Conservation (phyloP, 345 rosid species). For the Populus ilicifolia region DNA sequence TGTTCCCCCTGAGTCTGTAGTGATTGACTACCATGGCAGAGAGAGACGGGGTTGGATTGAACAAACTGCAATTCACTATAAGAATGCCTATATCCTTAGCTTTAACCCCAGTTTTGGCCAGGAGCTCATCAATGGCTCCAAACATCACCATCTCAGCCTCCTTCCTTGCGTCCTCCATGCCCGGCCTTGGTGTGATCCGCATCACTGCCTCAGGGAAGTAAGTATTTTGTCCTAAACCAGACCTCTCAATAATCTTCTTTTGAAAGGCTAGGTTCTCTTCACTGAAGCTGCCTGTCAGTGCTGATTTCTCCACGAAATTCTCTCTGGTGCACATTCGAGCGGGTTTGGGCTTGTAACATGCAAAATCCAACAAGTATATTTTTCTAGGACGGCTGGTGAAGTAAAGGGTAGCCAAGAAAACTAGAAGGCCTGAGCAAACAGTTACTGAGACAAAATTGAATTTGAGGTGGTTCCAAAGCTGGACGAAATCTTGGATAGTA, state of each 20-base stretch:
- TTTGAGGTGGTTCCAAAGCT: constrained; percentile 49
- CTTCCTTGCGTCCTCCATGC: constrained; percentile 59
- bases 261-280: constrained; percentile 69
- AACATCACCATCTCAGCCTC: constrained; percentile 69
- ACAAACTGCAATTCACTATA: constrained; percentile 63
- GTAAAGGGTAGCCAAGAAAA: constrained; percentile 55
- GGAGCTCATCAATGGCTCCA: constrained; percentile 54
- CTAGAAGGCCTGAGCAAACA: constrained; percentile 34
- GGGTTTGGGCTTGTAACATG: constrained; percentile 54
- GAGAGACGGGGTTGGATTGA: constrained; percentile 62
- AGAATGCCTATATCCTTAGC: constrained; percentile 61
- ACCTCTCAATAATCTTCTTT: constrained; percentile 73
- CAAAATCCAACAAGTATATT: constrained; percentile 60
- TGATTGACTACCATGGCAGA: constrained; percentile 66
- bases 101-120: constrained; percentile 56
- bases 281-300: constrained; percentile 36
- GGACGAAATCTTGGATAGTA: constrained; percentile 31
- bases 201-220: constrained; percentile 70
- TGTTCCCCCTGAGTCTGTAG: constrained; percentile 68
- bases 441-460: constrained; percentile 49
- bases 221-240: constrained; percentile 74
- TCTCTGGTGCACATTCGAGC: constrained; percentile 44
- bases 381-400: constrained; percentile 64
- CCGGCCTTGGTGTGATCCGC: constrained; percentile 48
- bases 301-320: constrained; percentile 44